Evolutionary conservation across 495 filamentous ascomycete species (phyloP).

Genomic region (Viridothelium virens): DNA sequence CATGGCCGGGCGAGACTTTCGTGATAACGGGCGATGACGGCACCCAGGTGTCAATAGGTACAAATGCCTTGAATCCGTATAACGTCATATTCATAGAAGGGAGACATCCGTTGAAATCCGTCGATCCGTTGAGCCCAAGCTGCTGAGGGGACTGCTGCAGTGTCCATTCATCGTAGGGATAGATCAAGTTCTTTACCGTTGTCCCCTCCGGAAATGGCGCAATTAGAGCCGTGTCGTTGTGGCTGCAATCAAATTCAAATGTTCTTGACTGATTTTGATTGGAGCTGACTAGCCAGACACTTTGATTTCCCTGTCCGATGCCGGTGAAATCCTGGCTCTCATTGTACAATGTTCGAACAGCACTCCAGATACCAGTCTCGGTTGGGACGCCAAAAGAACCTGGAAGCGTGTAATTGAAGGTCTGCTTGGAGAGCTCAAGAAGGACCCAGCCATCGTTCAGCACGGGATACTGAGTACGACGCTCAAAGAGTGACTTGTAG

Average conservation of each 20-base stretch:
- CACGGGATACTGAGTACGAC: constrained; percentile 51
- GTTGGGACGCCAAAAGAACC: constrained; percentile 50
- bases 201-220: constrained; percentile 50
- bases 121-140: constrained; percentile 41
- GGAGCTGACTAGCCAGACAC: constrained; percentile 60
- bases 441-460: constrained; percentile 60
- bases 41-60: constrained; percentile 46
- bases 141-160: constrained; percentile 35
- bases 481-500: constrained; percentile 58
- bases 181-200: constrained; percentile 61
- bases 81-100: constrained; percentile 45
- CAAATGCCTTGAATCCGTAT: constrained; percentile 58
- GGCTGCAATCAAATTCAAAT: constrained; percentile 55
- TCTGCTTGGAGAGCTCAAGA: constrained; percentile 54
- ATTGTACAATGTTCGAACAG: constrained; percentile 45
- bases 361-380: constrained; percentile 62
- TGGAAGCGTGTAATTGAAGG: constrained; percentile 43
- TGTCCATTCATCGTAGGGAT: constrained; percentile 51
- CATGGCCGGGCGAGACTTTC: constrained; percentile 57
- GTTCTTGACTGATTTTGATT: constrained; percentile 51
- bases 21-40: constrained; percentile 59
- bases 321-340: constrained; percentile 45
- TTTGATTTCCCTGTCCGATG: constrained; percentile 43
- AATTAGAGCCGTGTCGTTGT: constrained; percentile 44
- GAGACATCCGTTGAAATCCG: constrained; percentile 50